These are phyloP conservation scores for Aspergillus glaucus DNA, from an alignment of 2,329 filamentous ascomycete genomes.

Conservation along the genomic window DNA sequence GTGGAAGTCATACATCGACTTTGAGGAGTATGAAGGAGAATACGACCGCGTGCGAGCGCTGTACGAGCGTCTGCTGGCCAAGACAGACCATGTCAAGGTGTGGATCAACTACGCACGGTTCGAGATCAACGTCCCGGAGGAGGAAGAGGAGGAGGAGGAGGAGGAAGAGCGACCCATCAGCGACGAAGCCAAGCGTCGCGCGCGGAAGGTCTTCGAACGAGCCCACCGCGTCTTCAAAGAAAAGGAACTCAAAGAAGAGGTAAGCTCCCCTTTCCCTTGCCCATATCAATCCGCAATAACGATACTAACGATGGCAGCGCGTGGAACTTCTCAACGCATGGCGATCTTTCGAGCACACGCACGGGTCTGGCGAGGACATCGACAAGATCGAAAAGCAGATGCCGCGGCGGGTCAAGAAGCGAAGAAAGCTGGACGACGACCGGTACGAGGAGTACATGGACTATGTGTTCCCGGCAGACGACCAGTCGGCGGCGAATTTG, in stretches of 20 bases:
- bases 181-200: constrained; percentile 75
- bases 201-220: constrained; percentile 75
- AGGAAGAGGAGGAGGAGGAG: constrained; percentile 57
- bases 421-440: constrained; percentile 85
- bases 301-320: constrained; percentile 47
- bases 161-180: constrained; percentile 59
- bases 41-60: constrained; percentile 74
- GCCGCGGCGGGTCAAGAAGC: constrained; percentile 87
- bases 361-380: constrained; percentile 68
- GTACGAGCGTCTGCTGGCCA: constrained; percentile 85
- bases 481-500: constrained; percentile 75
- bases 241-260: constrained; percentile 82
- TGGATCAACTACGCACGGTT: constrained; percentile 99
- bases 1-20: constrained; percentile 98
- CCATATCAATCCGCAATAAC: background rate
- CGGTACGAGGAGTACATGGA: constrained; percentile 95
- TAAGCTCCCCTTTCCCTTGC: constrained; percentile 24
- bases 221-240: constrained; percentile 84
- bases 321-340: constrained; percentile 86
- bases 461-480: constrained; percentile 94
- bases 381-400: constrained; percentile 86
- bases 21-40: constrained; percentile 91
- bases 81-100: constrained; percentile 98
- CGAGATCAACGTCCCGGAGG: constrained; percentile 86
- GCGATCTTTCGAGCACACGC: constrained; percentile 83